phyloP scores from a whole-genome alignment of 768 basidiomycete genomes.

The Termitomyces titanicus region DNA sequence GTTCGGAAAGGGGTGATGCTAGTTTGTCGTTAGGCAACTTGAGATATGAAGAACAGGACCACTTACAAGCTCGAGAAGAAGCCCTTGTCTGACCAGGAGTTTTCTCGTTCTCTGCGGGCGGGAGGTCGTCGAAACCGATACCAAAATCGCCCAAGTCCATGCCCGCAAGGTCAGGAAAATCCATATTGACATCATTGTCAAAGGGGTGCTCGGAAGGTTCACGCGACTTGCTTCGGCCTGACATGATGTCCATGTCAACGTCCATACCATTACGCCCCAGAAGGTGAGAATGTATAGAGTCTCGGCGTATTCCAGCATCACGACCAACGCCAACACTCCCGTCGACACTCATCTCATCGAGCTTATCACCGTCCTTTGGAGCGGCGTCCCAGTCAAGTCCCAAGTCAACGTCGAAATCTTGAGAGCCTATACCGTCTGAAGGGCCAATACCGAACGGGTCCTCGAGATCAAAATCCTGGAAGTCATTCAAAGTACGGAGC shows the following conservation, averaged over 20 bases:
- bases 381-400: constrained; percentile 77
- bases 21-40: not conserved
- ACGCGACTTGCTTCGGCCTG: constrained; percentile 54
- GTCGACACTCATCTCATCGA: constrained; percentile 52
- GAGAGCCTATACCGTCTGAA: constrained; percentile 81
- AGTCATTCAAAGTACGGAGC: constrained; percentile 72
- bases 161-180: constrained; percentile 51
- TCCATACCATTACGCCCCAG: constrained; percentile 42
- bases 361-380: constrained; percentile 33
- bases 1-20: constrained; percentile 78
- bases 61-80: constrained; percentile 68
- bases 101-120: constrained; percentile 37
- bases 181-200: constrained; percentile 45
- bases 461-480: constrained; percentile 60
- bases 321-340: constrained; percentile 75
- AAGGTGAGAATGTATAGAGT: constrained; percentile 62
- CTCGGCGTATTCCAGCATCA: constrained; percentile 54
- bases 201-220: constrained; percentile 68
- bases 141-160: constrained; percentile 61
- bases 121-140: constrained; percentile 63
- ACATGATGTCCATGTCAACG: constrained; percentile 61
- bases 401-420: constrained; percentile 76
- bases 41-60: not conserved
- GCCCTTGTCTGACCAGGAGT: constrained; percentile 59
- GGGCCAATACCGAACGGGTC: constrained; percentile 81